Conservation (phyloP, 225 moss, liverwort and hornwort genomes). For the Rhytidiadelphus loreus region DNA sequence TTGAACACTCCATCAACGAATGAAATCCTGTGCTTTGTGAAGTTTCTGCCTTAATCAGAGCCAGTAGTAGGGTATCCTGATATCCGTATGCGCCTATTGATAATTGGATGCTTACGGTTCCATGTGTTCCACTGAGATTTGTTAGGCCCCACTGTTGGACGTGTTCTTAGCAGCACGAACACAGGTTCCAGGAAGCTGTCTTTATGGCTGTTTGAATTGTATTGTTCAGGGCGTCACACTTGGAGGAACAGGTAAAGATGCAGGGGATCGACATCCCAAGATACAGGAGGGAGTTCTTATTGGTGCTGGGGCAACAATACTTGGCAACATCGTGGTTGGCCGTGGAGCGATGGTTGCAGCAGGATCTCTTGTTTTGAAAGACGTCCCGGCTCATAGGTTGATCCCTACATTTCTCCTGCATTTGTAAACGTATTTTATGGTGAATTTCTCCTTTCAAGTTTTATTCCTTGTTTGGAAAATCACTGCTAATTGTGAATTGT, state of each 20-base stretch:
- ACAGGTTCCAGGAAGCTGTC: not conserved
- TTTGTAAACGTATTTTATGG: not conserved
- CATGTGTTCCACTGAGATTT: not conserved
- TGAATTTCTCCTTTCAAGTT: not conserved
- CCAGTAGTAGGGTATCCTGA: not conserved
- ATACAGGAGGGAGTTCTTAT: slow-evolving; percentile 89
- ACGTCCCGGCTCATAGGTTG: slow-evolving; percentile 85
- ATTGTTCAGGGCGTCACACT: slow-evolving; percentile 78
- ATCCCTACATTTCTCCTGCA: not conserved
- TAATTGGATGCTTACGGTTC: not conserved
- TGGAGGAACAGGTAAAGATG: slow-evolving; percentile 89
- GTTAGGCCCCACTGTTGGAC: not conserved
- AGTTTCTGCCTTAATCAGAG: not conserved
- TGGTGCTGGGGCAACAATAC: slow-evolving; percentile 89
- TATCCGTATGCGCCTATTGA: not conserved
- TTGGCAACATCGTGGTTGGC: slow-evolving; percentile 88
- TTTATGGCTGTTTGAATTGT: not conserved
- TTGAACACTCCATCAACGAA: not conserved
- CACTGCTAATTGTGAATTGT: not conserved
- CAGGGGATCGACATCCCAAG: slow-evolving; percentile 90
- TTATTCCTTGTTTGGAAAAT: not conserved
- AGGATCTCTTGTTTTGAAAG: slow-evolving; percentile 85
- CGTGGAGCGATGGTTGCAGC: slow-evolving; percentile 95
- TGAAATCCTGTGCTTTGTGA: not conserved
- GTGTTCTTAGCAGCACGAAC: not conserved